A percentile compares a stretch with the other conserved stretches of the same genome.
These are phyloP conservation scores for Daedalea quercina DNA, from an alignment of 768 basidiomycete genomes.

Conservation along the genomic window DNA sequence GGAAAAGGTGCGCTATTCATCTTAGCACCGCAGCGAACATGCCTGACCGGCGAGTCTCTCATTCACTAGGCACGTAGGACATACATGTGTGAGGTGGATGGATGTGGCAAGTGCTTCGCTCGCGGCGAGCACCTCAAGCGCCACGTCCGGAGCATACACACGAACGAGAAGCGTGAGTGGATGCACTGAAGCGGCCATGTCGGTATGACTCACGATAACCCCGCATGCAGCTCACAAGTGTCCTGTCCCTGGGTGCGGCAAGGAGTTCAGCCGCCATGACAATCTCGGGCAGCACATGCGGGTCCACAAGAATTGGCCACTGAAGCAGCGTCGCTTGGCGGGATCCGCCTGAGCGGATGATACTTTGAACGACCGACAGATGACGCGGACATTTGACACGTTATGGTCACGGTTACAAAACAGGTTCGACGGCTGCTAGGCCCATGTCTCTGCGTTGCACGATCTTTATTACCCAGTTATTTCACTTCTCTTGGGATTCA, in stretches of 20 bases:
- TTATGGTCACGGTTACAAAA: too few species aligned
- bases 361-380: neutral
- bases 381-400: neutral
- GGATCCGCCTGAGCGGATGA: neutral
- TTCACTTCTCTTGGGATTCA: neutral
- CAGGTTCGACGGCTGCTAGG: neutral
- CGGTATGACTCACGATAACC: constrained; percentile 5
- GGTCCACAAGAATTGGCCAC: constrained; percentile 44
- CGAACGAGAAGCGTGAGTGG: constrained; percentile 83
- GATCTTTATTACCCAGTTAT: constrained; percentile 17
- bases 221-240: constrained; percentile 63
- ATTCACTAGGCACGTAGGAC: constrained; percentile 20
- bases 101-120: constrained; percentile 84
- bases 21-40: neutral
- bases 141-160: constrained; percentile 84
- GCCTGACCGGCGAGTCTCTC: constrained; percentile 22
- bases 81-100: constrained; percentile 73
- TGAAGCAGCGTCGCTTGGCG: constrained; percentile 3
- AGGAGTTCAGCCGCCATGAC: constrained; percentile 83
- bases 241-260: constrained; percentile 71
- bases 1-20: constrained; percentile 17
- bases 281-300: constrained; percentile 88
- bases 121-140: constrained; percentile 88
- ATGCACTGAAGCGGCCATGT: neutral
- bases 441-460: constrained; percentile 5